Conservation (phyloP, 140 eudicot species). For the Stevia rebaudiana region DNA sequence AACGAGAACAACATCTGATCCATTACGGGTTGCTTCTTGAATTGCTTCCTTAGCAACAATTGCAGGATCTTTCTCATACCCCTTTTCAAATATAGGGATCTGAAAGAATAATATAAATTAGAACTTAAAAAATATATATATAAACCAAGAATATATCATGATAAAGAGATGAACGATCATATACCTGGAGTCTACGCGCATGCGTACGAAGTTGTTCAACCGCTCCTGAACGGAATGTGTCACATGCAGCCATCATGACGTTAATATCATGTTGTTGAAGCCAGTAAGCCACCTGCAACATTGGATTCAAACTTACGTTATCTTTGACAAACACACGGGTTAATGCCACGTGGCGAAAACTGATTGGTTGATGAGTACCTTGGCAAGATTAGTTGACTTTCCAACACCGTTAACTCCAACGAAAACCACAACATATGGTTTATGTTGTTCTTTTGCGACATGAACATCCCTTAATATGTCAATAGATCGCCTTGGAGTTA, state of each 20-base stretch:
- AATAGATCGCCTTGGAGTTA: slow-evolving; percentile 93
- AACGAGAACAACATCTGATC: slow-evolving; percentile 94
- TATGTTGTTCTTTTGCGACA: slow-evolving; percentile 85
- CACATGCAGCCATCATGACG: slow-evolving; percentile 99
- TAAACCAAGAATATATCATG: background rate
- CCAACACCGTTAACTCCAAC: slow-evolving; percentile 99
- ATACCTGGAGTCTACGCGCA: slow-evolving; percentile 96
- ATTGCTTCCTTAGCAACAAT: slow-evolving; percentile 97
- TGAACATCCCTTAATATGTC: slow-evolving; percentile 95
- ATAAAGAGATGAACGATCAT: background rate
- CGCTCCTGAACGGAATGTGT: slow-evolving; percentile 96
- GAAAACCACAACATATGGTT: slow-evolving; percentile 96
- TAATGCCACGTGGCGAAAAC: background rate
- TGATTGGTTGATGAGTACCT: slow-evolving; percentile 34
- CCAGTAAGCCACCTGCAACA: slow-evolving; percentile 93
- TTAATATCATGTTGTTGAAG: slow-evolving; percentile 81
- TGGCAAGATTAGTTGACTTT: slow-evolving; percentile 97
- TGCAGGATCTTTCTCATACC: slow-evolving; percentile 93
- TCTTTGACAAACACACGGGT: background rate
- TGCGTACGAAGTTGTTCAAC: slow-evolving; percentile 97
- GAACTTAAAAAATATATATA: background rate
- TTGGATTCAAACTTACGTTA: slow-evolving; percentile 12
- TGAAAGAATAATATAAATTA: slow-evolving; percentile 16
- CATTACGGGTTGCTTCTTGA: slow-evolving; percentile 85
- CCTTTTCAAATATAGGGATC: slow-evolving; percentile 98